Evolutionary conservation across 306 rosid genomes (phyloP).

Genomic region (Lathyrus aphaca): DNA sequence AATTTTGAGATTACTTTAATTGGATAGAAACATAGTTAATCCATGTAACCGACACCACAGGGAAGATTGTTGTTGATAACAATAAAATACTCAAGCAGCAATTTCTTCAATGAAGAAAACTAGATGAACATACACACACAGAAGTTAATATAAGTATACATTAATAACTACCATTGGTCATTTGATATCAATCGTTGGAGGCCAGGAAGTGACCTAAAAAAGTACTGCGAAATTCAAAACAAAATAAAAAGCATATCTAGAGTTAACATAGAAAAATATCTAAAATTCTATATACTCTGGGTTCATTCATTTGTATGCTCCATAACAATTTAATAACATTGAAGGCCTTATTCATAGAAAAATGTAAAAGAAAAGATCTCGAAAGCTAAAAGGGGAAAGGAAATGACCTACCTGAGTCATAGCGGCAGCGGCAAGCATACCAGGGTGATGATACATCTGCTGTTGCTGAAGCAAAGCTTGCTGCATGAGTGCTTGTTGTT

Average conservation of each 20-base stretch:
- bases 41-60: too few species aligned
- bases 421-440: conserved; percentile 75
- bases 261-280: not conserved
- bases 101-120: conserved; percentile 14
- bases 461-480: conserved; percentile 81
- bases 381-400: not conserved
- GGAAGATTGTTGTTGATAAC: not conserved
- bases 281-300: not conserved
- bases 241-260: not conserved
- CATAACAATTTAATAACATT: not conserved
- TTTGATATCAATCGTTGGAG: not conserved
- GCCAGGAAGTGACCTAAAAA: conserved; percentile 4
- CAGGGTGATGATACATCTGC: conserved; percentile 79
- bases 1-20: too few species aligned
- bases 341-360: not conserved
- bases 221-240: not conserved
- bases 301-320: too few species aligned
- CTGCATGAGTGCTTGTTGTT: conserved; percentile 74
- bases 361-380: not conserved
- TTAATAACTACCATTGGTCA: not conserved
- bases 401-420: conserved; percentile 71
- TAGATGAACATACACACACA: conserved; percentile 2
- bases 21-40: too few species aligned
- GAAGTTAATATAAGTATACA: not conserved
- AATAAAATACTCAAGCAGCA: conserved; percentile 8